These are phyloP conservation scores for Scedosporium minutisporum DNA, from an alignment of 2,329 filamentous ascomycete genomes.

Conservation along the genomic window DNA sequence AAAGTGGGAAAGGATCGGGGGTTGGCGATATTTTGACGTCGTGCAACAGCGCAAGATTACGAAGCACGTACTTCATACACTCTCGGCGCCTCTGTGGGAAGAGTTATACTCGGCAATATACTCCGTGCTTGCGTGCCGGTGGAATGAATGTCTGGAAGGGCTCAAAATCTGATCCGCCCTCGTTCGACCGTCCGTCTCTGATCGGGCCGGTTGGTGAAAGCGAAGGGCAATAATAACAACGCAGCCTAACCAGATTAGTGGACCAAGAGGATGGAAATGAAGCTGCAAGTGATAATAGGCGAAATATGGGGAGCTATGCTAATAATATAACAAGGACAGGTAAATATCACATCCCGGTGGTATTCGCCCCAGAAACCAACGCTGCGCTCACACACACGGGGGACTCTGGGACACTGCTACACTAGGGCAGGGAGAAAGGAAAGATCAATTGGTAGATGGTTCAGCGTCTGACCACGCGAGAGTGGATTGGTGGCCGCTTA, in stretches of 20 bases:
- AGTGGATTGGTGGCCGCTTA: constrained; percentile 2
- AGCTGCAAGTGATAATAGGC: constrained; percentile 2
- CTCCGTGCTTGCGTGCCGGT: neutral
- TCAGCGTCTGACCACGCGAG: constrained; percentile 4
- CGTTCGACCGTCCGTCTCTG: neutral
- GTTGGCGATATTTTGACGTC: neutral
- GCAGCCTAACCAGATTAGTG: neutral
- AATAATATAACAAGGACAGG: neutral
- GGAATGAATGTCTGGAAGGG: neutral
- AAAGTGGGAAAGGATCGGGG: neutral
- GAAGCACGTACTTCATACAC: too few relatives aligned
- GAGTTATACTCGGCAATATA: neutral
- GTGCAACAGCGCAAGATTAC: too few relatives aligned
- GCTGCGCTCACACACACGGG: neutral
- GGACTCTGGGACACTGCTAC: too few relatives aligned
- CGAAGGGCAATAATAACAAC: neutral
- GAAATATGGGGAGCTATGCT: constrained; percentile 9
- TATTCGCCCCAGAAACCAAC: neutral
- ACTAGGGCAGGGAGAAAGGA: constrained; percentile 1
- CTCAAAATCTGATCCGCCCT: neutral
- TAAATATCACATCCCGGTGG: neutral
- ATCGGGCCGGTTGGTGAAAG: constrained; percentile 2
- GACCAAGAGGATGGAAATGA: constrained; percentile 5
- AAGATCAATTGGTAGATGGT: neutral
- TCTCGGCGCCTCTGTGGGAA: neutral